These are phyloP conservation scores for Aciculoconidium aculeatum DNA, from an alignment of 805 yeast species.

Conservation along the genomic window DNA sequence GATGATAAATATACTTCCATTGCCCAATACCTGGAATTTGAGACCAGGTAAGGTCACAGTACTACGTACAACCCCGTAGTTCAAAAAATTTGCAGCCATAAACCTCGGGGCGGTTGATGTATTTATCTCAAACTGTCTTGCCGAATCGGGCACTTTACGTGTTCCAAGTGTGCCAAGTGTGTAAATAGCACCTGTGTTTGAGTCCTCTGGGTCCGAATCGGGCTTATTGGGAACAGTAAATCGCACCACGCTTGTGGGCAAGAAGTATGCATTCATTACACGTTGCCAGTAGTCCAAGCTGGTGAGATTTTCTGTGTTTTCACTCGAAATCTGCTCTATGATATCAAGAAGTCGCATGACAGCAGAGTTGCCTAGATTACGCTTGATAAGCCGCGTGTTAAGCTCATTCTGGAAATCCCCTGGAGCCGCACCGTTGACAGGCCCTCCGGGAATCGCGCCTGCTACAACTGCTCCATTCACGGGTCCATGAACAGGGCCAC, in stretches of 20 bases:
- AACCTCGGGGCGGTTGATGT: conserved; percentile 61
- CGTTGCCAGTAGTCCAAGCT: conserved; percentile 33
- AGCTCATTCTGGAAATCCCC: conserved; percentile 20
- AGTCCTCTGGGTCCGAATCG: conserved; percentile 3
- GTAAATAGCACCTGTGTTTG: conserved; percentile 3
- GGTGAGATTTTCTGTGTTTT: conserved; percentile 21
- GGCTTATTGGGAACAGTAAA: conserved; percentile 13
- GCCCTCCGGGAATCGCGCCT: conserved; percentile 1
- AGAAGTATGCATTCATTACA: conserved; percentile 25
- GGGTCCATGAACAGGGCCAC: background rate
- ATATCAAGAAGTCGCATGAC: conserved; percentile 34
- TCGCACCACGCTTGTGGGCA: conserved; percentile 26
- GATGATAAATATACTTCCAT: conserved; percentile 32
- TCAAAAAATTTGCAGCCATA: conserved; percentile 45
- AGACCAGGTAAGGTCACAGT: conserved; percentile 29
- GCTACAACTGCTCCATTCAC: background rate
- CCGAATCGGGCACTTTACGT: conserved; percentile 5
- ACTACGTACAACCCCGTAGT: conserved; percentile 32
- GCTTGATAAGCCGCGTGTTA: conserved; percentile 29
- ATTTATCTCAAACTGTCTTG: conserved; percentile 54
- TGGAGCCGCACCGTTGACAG: conserved; percentile 4
- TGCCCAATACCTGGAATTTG: conserved; percentile 35
- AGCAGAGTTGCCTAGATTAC: conserved; percentile 39
- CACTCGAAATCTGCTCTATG: conserved; percentile 33
- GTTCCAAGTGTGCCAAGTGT: no score